Evolutionary conservation across 2,329 filamentous ascomycete species (phyloP), one percentile per base, ranked within the genome.

Genomic region (Leptographium wingfieldii): DNA sequence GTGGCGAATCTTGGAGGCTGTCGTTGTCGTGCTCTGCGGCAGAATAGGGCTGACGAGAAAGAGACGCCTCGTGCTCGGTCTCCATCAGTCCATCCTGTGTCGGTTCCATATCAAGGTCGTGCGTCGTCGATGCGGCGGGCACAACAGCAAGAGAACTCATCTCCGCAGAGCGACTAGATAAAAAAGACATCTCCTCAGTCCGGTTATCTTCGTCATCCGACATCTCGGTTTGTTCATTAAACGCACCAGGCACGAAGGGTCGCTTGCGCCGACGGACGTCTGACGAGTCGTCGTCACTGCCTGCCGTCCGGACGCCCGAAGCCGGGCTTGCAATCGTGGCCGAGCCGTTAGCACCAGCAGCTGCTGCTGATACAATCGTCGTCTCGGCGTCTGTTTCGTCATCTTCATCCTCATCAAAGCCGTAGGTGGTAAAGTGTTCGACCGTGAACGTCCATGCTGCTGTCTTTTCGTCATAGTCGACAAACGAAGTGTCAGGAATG

Each of bases 391-490:
- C 77, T 9, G 82, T 84, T 7, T 82, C 84, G 33, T 90, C 86
- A 53, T 91, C 88, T 58, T 85, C 82, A 49, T 87, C 82, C 33
- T 88, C 90, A 64, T 92, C 87, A 59, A 97, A 79, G 49, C 88
- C 92, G 69, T 99, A 99, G 1, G 91, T 96, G 1, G 92, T 97
- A 72, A 95, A 99, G 72, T 99, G 94, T 68, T 92, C 85, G n/a
- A 99, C 94, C 11, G 79, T 84, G 75, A 99, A 99, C 16, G 83
- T 82, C 95, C 95, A 99, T 55, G 88, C 81, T 58, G 92, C 94
- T 58, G 85, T 91, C 1, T 89, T 79, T 60, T 79, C 77, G 64
- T 95, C 82, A 71, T 96, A 99, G 67, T 80, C 79, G 66, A 92
- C 78, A 67, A 96, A 97, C 4, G 84, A 83, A 0, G 94, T 97